Evolutionary conservation across 257 asterid genomes (phyloP).

Genomic region (Rehmannia glutinosa): DNA sequence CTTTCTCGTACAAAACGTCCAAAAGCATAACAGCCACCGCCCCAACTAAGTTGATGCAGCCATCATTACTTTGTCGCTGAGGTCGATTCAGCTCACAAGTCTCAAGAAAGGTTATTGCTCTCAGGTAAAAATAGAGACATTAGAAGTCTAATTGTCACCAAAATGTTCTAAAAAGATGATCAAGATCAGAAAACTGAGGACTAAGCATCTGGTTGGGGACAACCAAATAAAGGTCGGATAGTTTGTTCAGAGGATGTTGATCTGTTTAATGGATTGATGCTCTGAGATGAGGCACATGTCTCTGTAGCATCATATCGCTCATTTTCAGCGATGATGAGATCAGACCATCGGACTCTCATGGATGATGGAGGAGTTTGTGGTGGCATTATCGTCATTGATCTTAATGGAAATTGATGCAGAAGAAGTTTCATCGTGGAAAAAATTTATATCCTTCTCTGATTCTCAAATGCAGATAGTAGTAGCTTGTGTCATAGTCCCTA

Average conservation of each 20-base stretch:
- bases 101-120: too few species aligned
- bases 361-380: slow-evolving; percentile 2
- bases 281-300: slow-evolving; percentile 7
- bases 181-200: background rate
- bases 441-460: slow-evolving; percentile 8
- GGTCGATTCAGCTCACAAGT: too few species aligned
- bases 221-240: background rate
- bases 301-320: background rate
- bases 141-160: background rate
- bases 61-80: slow-evolving; percentile 13
- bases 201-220: background rate
- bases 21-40: background rate
- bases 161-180: background rate
- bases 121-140: background rate
- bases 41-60: background rate
- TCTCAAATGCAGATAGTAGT: slow-evolving; percentile 27
- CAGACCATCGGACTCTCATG: background rate
- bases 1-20: slow-evolving; percentile 26
- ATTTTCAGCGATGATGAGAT: background rate
- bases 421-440: slow-evolving; percentile 25
- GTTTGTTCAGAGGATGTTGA: background rate
- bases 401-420: slow-evolving; percentile 17
- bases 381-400: background rate
- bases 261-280: background rate
- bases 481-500: slow-evolving; percentile 23